Base-by-base conservation (phyloP, 495 filamentous ascomycete species). In the Neurospora sp. region DNA sequence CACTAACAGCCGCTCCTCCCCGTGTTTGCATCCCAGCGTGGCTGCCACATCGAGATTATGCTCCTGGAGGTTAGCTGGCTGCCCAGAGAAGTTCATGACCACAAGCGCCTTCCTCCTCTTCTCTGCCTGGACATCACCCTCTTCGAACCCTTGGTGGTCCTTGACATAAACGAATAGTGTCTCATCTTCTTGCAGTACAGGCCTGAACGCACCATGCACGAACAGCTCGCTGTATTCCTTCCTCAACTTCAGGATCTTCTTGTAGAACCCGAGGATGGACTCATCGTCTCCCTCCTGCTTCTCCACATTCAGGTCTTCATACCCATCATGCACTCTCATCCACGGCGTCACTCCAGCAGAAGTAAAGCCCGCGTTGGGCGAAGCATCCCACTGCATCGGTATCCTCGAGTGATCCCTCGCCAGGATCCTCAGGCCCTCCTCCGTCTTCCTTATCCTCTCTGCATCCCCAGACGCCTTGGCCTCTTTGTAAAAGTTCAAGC, bases 371-470 rank as follows among this genome's bases (percentile, higher is more conserved):
- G 82, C 88, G 73, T 92, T 85, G 1, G 78, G 75, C 0, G 81
- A 80, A 4, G 72, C 78, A 74, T 86, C 81, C 90, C 89, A 92
- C 70, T 89, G 89, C 84, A 92, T 89, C 0, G 90, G 90, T 12
- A 86, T 79, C 10, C 90, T 82, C 4, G 88, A 84, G 75, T 92
- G 84, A 73, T 92, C 90, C n/a, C 90, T 84, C 0, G 87, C 87
- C 70, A 86, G 81, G 39, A 83, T 79, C 71, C 85, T 81, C 40
- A 90, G 46, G 0, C 83, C 77, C 14, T 79, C 72, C 70, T 83
- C 77, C 0, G 81, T 85, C 1, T 79, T 77, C 44, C 77, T 80
- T 16, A 89, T 73, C 6, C 76, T 79, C 16, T 78, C 77, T n/a
- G 71, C 72, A 54, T 82, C 77, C 4, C 75, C 75, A 1, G 77